Conservation (phyloP, 148 eudicot species). For the Fagopyrum homotropicum region DNA sequence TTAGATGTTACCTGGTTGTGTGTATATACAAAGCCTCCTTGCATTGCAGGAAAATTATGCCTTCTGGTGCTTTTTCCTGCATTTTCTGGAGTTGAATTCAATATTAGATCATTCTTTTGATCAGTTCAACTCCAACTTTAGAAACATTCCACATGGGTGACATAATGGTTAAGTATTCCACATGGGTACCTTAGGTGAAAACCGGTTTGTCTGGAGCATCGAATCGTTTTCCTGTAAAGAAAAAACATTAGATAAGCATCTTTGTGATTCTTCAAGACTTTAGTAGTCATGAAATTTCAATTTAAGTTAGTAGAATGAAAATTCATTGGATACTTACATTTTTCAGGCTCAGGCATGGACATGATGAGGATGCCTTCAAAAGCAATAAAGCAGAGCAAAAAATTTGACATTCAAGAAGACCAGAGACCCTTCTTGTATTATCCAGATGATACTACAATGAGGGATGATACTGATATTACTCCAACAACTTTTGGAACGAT, state of each 20-base stretch:
- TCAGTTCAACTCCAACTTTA: neutral
- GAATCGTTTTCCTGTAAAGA: neutral
- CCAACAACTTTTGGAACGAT: constrained; percentile 24
- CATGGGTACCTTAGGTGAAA: neutral
- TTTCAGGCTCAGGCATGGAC: constrained; percentile 53
- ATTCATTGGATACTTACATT: neutral
- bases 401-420: constrained; percentile 22
- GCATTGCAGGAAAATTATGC: constrained; percentile 6
- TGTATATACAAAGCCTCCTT: neutral
- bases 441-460: constrained; percentile 19
- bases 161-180: too few species aligned
- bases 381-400: constrained; percentile 29
- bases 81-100: neutral
- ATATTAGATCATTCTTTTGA: neutral
- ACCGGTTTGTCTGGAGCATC: neutral
- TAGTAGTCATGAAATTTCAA: neutral
- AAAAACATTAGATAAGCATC: neutral
- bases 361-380: constrained; percentile 19
- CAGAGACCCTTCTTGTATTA: constrained; percentile 22
- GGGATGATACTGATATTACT: constrained; percentile 19
- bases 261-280: neutral
- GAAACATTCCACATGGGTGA: neutral
- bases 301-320: neutral
- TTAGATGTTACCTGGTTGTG: neutral
- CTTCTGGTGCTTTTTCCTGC: neutral